A percentile compares a stretch with the other conserved stretches of the same genome.
Evolutionary conservation across 306 rosid species (phyloP).

Genomic region (Argentina anserina): DNA sequence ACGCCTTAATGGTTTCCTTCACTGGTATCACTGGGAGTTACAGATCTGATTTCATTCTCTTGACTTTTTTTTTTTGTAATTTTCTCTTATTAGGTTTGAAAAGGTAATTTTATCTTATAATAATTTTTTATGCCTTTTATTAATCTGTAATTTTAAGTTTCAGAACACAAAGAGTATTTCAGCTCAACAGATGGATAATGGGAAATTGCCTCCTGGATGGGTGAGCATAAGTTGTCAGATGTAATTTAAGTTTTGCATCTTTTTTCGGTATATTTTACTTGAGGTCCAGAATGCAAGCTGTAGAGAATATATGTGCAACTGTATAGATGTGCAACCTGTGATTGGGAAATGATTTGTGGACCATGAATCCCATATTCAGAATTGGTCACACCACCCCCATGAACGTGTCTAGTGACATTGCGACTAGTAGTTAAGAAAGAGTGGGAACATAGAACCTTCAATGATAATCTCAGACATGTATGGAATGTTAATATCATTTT

Average conservation of each 20-base stretch:
- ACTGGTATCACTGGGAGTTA: neutral
- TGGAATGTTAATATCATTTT: neutral
- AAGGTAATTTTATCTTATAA: too few species aligned
- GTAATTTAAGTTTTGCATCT: constrained; percentile 5
- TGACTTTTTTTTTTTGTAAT: neutral
- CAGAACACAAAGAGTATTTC: constrained; percentile 49
- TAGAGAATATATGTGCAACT: neutral
- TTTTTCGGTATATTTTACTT: neutral
- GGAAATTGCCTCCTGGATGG: constrained; percentile 71
- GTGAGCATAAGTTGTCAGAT: constrained; percentile 43
- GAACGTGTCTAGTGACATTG: neutral
- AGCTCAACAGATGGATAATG: constrained; percentile 37
- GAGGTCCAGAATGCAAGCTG: neutral
- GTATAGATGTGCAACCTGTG: neutral
- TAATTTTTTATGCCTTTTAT: too few species aligned
- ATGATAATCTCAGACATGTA: neutral
- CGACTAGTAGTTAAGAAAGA: neutral
- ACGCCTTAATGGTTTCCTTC: neutral
- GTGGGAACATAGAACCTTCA: neutral
- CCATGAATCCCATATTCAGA: neutral
- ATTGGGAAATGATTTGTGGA: neutral
- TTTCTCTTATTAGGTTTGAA: neutral
- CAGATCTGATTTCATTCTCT: neutral
- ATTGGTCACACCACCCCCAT: neutral
- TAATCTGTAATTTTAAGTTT: constrained; percentile 29